Base-by-base conservation (phyloP, 148 eudicot species). In the Suaeda aralocaspica region DNA sequence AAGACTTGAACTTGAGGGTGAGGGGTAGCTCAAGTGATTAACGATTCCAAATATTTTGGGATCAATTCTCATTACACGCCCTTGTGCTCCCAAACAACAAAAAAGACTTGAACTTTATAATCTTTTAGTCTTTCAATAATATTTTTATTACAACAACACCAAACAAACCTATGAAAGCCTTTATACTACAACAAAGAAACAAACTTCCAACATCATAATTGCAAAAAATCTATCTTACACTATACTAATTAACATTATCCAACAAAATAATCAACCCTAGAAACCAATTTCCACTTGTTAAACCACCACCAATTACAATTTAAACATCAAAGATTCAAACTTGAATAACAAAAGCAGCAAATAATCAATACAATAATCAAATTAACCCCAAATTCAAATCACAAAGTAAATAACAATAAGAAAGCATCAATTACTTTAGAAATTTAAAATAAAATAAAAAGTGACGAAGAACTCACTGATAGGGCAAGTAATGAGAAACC, bases 401-500 rank as follows among this genome's bases (percentile, higher is more conserved):
- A 0, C 13, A 34, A 34, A 30, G 19, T 16, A 46, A 5, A 22
- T 41, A 49, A 19, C 1, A 8, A 9, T 21, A 3, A 57, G 5
- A 64, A 34, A 58, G 56, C 31, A 73, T 36, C 5, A 53, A 28
- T 28, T 7, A 18, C 7, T 18, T 15, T 11, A 60, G 28, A 4
- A 22, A 21, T 8, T 7, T 5, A 4, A 30, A 21, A 5, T 25
- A 21, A 53, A 34, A 24, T 34, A 56, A 13, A 75, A 56, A 46
- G 57, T 33, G 33, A 24, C 36, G 26, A 30, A 29, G 24, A 9
- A 56, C 83, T 70, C 15, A 89, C 92, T 87, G 70, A 89, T 79
- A 49, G 96, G 96, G 81, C 89, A 89, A 61, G 96, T 89, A 52
- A 89, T 68, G 74, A 89, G 89, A 59, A 89, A 89, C 14, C 92